A percentile compares a stretch with the other conserved stretches of the same genome.
These are phyloP conservation scores for Aspergillus sp. DNA, from an alignment of 2,329 filamentous ascomycete genomes.

Conservation along the genomic window DNA sequence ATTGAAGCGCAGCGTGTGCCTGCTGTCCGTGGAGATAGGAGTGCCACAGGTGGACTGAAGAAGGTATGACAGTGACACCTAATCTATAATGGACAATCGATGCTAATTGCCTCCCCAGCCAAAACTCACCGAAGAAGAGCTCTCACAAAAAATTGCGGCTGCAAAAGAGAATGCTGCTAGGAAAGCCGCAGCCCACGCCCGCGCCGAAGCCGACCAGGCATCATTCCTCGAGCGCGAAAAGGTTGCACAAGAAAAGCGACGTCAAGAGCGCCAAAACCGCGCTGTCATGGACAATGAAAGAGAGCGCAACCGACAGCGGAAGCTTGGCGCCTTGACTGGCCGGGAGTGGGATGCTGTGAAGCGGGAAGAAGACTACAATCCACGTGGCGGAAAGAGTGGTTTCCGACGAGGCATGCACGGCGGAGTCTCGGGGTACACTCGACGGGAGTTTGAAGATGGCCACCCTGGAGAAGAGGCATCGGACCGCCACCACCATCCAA, in stretches of 20 bases:
- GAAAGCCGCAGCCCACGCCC: conserved; percentile 56
- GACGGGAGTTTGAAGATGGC: conserved; percentile 25
- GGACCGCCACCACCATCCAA: conserved; percentile 2
- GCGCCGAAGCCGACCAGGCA: conserved; percentile 64
- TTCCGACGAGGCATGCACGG: conserved; percentile 50
- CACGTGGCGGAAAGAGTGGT: conserved; percentile 38
- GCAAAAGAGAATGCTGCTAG: conserved; percentile 60
- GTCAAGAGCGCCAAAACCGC: conserved; percentile 47
- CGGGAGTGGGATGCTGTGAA: conserved; percentile 62
- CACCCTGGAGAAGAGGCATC: conserved; percentile 15
- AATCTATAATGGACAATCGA: background rate
- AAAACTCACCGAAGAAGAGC: conserved; percentile 61
- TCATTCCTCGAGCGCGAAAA: conserved; percentile 61
- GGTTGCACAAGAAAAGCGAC: conserved; percentile 50
- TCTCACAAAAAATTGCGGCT: conserved; percentile 56
- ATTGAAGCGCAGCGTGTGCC: conserved; percentile 28
- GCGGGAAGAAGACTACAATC: conserved; percentile 50
- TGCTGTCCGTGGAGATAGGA: conserved; percentile 52
- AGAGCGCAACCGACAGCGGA: conserved; percentile 56
- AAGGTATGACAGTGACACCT: conserved; percentile 29
- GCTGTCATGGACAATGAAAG: conserved; percentile 59
- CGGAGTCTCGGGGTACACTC: conserved; percentile 37
- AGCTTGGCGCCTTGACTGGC: conserved; percentile 54
- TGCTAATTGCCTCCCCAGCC: conserved; percentile 38
- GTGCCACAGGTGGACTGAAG: conserved; percentile 48